These are phyloP conservation scores for Leptographium procerum DNA, from an alignment of 2,329 filamentous ascomycete genomes.

Conservation along the genomic window DNA sequence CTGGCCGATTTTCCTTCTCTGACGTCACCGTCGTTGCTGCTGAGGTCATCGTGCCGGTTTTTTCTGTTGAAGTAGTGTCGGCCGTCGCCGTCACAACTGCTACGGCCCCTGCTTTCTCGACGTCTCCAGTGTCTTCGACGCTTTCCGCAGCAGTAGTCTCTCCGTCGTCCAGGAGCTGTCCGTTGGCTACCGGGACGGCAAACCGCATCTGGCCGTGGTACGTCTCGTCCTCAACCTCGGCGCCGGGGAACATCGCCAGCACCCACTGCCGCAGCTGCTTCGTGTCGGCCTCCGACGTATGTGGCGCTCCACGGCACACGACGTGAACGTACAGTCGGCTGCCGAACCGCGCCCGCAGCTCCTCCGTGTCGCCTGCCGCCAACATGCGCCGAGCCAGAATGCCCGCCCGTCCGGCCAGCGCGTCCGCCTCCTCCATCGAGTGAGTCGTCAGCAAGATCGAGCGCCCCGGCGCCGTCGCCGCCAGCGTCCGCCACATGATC, in stretches of 20 bases:
- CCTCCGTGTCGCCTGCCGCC: conserved; percentile 64
- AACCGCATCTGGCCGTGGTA: conserved; percentile 88
- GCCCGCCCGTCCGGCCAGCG: conserved; percentile 69
- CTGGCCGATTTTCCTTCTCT: no score
- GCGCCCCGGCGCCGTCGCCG: conserved; percentile 61
- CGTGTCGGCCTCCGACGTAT: conserved; percentile 61
- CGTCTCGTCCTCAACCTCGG: conserved; percentile 58
- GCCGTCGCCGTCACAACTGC: not conserved
- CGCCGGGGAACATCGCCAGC: conserved; percentile 44
- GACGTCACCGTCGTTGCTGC: conserved; percentile 9
- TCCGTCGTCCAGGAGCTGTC: conserved; percentile 1
- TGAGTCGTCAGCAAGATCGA: conserved; percentile 84
- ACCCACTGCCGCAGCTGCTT: conserved; percentile 56
- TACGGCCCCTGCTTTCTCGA: no score
- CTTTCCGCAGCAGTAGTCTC: not conserved
- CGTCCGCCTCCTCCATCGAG: conserved; percentile 91
- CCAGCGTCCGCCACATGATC: conserved; percentile 83
- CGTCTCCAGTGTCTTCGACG: no score
- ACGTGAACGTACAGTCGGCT: conserved; percentile 73
- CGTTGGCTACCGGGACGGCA: conserved; percentile 47
- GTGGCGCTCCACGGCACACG: conserved; percentile 62
- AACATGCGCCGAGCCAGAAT: conserved; percentile 83
- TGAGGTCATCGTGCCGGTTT: not conserved
- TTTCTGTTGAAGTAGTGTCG: not conserved
- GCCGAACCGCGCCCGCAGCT: conserved; percentile 63